phyloP scores from a whole-genome alignment of 192 early-diverging fungal species.

The Phycomyces nitens region DNA sequence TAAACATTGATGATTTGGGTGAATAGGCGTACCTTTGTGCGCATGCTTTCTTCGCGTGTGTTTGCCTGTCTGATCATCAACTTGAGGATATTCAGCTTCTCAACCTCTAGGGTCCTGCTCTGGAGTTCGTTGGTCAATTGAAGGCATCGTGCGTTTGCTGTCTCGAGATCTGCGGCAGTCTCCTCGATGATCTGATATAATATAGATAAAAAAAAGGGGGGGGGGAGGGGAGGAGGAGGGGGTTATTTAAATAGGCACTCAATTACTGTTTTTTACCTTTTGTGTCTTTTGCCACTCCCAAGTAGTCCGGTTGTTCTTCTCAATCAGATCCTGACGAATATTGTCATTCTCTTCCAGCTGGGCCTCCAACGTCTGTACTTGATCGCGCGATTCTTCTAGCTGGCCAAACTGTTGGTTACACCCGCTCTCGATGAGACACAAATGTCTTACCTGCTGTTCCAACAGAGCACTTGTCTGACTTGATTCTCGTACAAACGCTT shows the following conservation, averaged over 20 bases:
- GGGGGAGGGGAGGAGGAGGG: neutral
- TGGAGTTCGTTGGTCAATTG: constrained; percentile 20
- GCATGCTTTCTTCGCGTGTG: constrained; percentile 20
- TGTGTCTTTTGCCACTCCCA: constrained; percentile 29
- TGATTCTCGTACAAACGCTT: constrained; percentile 12
- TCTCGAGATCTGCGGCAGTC: constrained; percentile 15
- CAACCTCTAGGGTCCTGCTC: constrained; percentile 18
- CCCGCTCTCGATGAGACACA: neutral
- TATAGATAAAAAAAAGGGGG: neutral
- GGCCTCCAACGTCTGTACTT: constrained; percentile 2
- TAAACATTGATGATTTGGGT: neutral
- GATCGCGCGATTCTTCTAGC: constrained; percentile 16
- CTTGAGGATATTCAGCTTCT: constrained; percentile 20
- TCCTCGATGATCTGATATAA: constrained; percentile 15
- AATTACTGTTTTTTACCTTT: constrained; percentile 11
- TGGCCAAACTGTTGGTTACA: neutral
- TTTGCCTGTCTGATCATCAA: constrained; percentile 26
- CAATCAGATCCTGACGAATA: constrained; percentile 11
- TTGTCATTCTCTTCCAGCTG: constrained; percentile 13
- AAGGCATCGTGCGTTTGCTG: constrained; percentile 14
- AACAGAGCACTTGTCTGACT: constrained; percentile 11
- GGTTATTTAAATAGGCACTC: no score
- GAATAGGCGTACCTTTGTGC: constrained; percentile 23
- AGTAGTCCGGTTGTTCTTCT: constrained; percentile 8
- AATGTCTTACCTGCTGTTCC: constrained; percentile 18